Conservation (phyloP, 176 grass and related monocot species). For the Pontederia crassipes region DNA sequence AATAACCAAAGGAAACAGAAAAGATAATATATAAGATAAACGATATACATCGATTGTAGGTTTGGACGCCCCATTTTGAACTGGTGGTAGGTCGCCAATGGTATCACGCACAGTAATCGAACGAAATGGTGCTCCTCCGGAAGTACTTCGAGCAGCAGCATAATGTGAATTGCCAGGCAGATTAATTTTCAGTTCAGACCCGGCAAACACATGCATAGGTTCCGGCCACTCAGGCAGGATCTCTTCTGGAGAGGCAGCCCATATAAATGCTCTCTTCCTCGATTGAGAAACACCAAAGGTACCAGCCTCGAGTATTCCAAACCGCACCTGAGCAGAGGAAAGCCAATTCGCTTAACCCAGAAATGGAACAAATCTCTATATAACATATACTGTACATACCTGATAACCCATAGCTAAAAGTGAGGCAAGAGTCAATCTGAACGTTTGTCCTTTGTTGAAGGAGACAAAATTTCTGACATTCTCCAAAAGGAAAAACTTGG, state of each 20-base stretch:
- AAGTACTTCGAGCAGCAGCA: constrained; percentile 62
- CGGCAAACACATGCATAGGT: constrained; percentile 89
- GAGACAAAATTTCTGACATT: constrained; percentile 98
- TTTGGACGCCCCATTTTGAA: constrained; percentile 68
- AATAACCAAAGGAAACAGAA: neutral
- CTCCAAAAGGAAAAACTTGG: constrained; percentile 92
- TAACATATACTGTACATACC: constrained; percentile 20
- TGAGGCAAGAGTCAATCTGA: constrained; percentile 81
- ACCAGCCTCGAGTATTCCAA: constrained; percentile 94
- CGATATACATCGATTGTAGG: constrained; percentile 50
- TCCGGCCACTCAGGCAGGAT: constrained; percentile 91
- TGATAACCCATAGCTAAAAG: constrained; percentile 97
- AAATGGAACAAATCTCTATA: no score
- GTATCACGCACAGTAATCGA: constrained; percentile 86
- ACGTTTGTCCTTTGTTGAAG: constrained; percentile 98
- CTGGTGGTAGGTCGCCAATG: constrained; percentile 70
- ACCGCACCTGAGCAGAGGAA: constrained; percentile 56
- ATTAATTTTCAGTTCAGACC: constrained; percentile 69
- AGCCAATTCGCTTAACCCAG: no score
- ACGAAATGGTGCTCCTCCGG: constrained; percentile 77
- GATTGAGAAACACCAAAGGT: constrained; percentile 90
- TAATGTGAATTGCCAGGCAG: constrained; percentile 72
- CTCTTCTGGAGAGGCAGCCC: constrained; percentile 87
- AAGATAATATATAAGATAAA: neutral
- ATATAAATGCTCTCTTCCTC: constrained; percentile 95